Evolutionary conservation across 768 basidiomycete genomes (phyloP).

Genomic region (Sutorius australiensis): DNA sequence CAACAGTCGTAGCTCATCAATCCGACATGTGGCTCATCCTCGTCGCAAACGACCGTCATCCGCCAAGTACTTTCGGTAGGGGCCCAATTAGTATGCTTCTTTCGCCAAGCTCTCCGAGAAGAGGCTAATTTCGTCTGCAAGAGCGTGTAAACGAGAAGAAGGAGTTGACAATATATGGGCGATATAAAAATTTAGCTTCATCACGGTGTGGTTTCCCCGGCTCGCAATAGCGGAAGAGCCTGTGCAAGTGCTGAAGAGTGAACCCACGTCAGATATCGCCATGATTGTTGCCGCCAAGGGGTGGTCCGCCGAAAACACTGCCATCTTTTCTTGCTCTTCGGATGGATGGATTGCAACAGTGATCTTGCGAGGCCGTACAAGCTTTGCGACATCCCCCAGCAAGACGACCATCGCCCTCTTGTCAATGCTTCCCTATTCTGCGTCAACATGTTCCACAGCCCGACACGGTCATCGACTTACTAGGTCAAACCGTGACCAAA

Average conservation of each 20-base stretch:
- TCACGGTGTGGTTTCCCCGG: slow-evolving; percentile 37
- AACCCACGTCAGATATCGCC: slow-evolving; percentile 26
- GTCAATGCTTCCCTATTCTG: slow-evolving; percentile 30
- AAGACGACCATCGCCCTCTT: slow-evolving; percentile 49
- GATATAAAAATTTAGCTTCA: slow-evolving; percentile 69
- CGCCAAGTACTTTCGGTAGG: neutral
- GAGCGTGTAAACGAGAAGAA: slow-evolving; percentile 33
- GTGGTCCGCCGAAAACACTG: slow-evolving; percentile 9
- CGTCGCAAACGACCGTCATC: neutral
- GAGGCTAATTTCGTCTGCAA: slow-evolving; percentile 41
- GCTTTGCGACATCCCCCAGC: slow-evolving; percentile 48
- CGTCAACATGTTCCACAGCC: slow-evolving; percentile 8
- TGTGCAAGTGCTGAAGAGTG: slow-evolving; percentile 15
- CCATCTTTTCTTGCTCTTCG: neutral
- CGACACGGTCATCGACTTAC: slow-evolving; percentile 14
- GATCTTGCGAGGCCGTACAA: slow-evolving; percentile 48
- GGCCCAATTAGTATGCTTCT: slow-evolving; percentile 6
- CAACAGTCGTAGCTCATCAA: neutral
- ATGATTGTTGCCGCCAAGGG: slow-evolving; percentile 15
- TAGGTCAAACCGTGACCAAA: slow-evolving; percentile 62
- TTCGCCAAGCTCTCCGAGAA: slow-evolving; percentile 25
- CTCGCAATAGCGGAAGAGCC: neutral
- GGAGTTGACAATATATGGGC: slow-evolving; percentile 57
- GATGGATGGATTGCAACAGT: neutral
- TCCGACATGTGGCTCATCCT: neutral